These are phyloP conservation scores for Scenedesmus sp. DNA, from an alignment of 163 green algal genomes.

Conservation along the genomic window DNA sequence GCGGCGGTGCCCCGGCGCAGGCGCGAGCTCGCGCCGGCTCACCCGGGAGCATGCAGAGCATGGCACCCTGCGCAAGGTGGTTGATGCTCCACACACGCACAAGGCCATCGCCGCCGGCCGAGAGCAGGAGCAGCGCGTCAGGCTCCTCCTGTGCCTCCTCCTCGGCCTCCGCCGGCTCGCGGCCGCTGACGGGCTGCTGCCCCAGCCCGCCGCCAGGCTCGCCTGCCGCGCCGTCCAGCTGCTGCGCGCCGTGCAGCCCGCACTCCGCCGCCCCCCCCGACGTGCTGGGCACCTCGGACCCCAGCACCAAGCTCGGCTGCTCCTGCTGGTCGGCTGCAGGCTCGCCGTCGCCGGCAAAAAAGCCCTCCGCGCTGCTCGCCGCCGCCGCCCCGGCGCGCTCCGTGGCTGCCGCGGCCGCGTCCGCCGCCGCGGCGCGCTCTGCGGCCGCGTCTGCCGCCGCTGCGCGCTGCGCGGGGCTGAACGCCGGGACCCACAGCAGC, in stretches of 20 bases:
- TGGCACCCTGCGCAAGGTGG: slow-evolving; percentile 47
- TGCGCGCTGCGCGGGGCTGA: slow-evolving; percentile 27
- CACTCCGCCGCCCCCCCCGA: too few relatives aligned
- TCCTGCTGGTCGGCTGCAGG: not conserved
- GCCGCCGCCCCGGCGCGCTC: too few relatives aligned
- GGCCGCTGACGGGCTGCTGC: not conserved
- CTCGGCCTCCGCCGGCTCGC: not conserved
- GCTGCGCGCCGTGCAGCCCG: too few relatives aligned
- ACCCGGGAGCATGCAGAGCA: slow-evolving; percentile 63
- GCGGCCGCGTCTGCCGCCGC: slow-evolving; percentile 9
- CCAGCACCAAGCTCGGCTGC: not conserved
- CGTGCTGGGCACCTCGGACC: not conserved
- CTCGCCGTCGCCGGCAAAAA: not conserved
- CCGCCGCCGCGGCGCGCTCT: not conserved
- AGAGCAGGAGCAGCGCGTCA: slow-evolving; percentile 65
- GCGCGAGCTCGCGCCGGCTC: too few relatives aligned
- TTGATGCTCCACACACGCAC: slow-evolving; percentile 71
- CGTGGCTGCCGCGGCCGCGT: not conserved
- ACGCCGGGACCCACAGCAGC: slow-evolving; percentile 65
- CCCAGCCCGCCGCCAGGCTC: not conserved
- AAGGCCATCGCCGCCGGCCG: slow-evolving; percentile 65
- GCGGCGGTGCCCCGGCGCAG: too few relatives aligned
- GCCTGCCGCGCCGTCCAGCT: not conserved
- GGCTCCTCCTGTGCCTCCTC: not conserved
- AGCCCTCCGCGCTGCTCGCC: not conserved